Conservation (phyloP, 768 basidiomycete genomes). For the Cystobasidium tubakii region DNA sequence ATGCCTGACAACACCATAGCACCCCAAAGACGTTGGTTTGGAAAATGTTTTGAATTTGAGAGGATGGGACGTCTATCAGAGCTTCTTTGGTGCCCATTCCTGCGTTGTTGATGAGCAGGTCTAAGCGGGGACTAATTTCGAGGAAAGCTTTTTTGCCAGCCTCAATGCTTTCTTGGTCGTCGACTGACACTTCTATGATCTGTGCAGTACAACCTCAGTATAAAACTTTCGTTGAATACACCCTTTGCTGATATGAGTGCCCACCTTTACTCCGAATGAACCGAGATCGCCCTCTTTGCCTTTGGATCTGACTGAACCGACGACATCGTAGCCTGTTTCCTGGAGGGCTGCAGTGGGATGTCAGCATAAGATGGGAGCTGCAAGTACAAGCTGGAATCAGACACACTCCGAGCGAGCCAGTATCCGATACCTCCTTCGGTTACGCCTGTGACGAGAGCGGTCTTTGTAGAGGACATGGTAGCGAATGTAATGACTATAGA, state of each 20-base stretch:
- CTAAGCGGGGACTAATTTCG: slow-evolving; percentile 1
- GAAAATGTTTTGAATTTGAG: slow-evolving; percentile 6
- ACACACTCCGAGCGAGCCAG: slow-evolving; percentile 3
- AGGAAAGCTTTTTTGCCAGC: slow-evolving; percentile 20
- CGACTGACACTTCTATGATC: slow-evolving; percentile 18
- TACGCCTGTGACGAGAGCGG: slow-evolving; percentile 14
- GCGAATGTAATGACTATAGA: neutral
- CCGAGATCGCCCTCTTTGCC: slow-evolving; percentile 25
- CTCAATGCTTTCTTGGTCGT: slow-evolving; percentile 4
- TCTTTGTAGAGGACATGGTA: slow-evolving; percentile 9
- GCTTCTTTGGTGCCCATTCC: slow-evolving; percentile 27
- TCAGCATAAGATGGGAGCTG: neutral
- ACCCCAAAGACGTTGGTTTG: slow-evolving; percentile 29
- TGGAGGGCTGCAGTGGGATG: neutral
- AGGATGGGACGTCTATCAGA: neutral
- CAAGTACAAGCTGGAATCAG: neutral
- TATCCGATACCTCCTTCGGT: slow-evolving; percentile 27
- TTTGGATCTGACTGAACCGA: slow-evolving; percentile 8
- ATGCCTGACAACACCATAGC: slow-evolving; percentile 24
- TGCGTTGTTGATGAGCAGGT: slow-evolving; percentile 24
- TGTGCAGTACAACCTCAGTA: neutral
- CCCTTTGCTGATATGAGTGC: neutral
- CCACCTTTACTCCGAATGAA: neutral
- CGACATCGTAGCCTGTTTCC: slow-evolving; percentile 10
- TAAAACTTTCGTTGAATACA: neutral